Evolutionary conservation across 192 early-diverging fungal genomes (phyloP).

Genomic region (Spizellomyces punctatus): DNA sequence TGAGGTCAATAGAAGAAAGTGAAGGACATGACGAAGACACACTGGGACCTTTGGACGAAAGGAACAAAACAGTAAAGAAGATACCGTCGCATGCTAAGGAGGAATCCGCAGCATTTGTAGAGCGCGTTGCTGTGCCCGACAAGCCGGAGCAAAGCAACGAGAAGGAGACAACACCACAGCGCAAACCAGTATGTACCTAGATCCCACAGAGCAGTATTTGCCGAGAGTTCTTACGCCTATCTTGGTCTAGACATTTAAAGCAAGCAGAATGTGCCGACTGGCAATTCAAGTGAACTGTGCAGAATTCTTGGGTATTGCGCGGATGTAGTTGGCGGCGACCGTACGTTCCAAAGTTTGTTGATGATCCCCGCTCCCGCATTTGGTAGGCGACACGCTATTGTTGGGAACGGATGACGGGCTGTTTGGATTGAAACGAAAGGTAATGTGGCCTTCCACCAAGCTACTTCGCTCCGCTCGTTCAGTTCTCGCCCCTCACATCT

Average conservation of each 20-base stretch:
- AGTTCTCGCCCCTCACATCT: background rate
- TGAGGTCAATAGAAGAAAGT: slow-evolving; percentile 13
- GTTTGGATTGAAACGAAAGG: slow-evolving; percentile 50
- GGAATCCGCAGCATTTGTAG: slow-evolving; percentile 25
- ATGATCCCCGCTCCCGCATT: too few relatives aligned
- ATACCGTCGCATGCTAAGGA: slow-evolving; percentile 19
- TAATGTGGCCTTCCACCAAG: background rate
- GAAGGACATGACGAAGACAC: background rate
- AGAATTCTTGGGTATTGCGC: slow-evolving; percentile 44
- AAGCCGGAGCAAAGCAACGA: too few relatives aligned
- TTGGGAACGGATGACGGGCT: slow-evolving; percentile 62
- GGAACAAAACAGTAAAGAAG: background rate
- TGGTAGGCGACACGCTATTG: slow-evolving; percentile 47
- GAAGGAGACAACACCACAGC: too few relatives aligned
- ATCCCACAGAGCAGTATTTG: too few relatives aligned
- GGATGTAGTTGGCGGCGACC: too few relatives aligned
- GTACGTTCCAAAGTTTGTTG: too few relatives aligned
- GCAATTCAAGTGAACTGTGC: slow-evolving; percentile 54
- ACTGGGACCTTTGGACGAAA: background rate
- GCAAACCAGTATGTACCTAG: too few relatives aligned
- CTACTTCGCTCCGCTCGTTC: too few relatives aligned
- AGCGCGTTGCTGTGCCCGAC: background rate
- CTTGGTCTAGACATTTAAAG: slow-evolving; percentile 45
- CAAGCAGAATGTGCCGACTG: slow-evolving; percentile 52
- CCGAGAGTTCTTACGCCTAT: background rate